phyloP scores from a whole-genome alignment of 257 asterid species.

The Solanum sejunctum region DNA sequence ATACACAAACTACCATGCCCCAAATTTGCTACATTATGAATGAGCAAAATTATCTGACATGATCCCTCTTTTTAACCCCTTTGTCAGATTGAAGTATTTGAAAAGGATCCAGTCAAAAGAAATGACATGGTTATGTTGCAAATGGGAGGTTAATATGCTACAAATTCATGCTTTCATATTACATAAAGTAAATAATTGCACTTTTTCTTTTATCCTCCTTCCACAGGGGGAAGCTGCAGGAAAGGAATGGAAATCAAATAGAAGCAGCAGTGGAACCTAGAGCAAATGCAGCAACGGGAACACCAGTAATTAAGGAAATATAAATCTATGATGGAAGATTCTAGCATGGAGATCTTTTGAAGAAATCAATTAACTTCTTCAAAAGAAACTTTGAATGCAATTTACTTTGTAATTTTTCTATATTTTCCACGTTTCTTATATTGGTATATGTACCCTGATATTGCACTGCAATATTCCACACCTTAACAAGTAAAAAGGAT shows the following conservation, averaged over 20 bases:
- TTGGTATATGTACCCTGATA: neutral
- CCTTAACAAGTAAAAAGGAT: neutral
- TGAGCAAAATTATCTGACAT: neutral
- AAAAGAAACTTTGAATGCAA: neutral
- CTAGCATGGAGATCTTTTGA: neutral
- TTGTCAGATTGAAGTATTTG: neutral
- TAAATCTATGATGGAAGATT: neutral
- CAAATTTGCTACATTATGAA: neutral
- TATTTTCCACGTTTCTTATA: neutral
- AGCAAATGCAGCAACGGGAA: neutral
- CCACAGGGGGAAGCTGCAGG: neutral
- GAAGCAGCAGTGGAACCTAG: neutral
- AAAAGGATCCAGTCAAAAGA: neutral
- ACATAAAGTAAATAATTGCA: neutral
- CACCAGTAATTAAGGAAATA: neutral
- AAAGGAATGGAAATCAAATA: neutral
- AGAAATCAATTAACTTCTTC: neutral
- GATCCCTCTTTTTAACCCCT: neutral
- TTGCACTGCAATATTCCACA: neutral
- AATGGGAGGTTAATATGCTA: neutral
- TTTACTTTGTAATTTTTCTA: neutral
- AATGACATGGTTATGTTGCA: neutral
- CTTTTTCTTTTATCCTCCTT: neutral
- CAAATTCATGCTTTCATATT: neutral
- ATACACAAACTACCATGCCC: neutral